These are phyloP conservation scores for Erodium chrysanthum DNA, from an alignment of 441 rosid species.

Conservation along the genomic window DNA sequence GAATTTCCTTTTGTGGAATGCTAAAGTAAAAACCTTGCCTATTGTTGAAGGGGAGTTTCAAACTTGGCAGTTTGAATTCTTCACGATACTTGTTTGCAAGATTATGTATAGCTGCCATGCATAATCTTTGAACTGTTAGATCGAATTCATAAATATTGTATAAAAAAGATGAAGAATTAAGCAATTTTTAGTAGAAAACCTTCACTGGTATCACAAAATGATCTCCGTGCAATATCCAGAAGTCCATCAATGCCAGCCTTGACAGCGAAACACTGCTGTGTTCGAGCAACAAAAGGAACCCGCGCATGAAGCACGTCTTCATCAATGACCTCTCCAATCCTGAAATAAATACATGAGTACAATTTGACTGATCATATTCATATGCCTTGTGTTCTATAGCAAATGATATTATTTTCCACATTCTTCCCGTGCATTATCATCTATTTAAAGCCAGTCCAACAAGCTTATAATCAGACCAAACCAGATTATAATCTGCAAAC, in stretches of 20 bases:
- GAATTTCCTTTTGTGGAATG: constrained; percentile 75
- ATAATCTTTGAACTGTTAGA: constrained; percentile 16
- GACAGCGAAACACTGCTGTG: constrained; percentile 98
- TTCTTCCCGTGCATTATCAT: neutral
- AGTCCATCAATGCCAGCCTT: constrained; percentile 94
- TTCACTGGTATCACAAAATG: constrained; percentile 96
- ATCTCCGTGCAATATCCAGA: constrained; percentile 84
- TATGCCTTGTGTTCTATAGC: neutral
- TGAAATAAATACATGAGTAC: constrained; percentile 22
- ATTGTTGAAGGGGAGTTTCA: constrained; percentile 89
- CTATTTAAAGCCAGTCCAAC: too few relatives aligned
- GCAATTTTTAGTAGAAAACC: constrained; percentile 40
- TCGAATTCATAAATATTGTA: constrained; percentile 15
- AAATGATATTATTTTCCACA: constrained; percentile 1
- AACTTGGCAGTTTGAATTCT: constrained; percentile 77
- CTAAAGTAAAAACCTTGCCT: constrained; percentile 95
- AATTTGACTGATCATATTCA: neutral
- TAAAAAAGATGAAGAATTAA: constrained; percentile 5
- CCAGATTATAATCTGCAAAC: neutral
- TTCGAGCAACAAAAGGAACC: constrained; percentile 88
- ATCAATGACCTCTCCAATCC: constrained; percentile 83
- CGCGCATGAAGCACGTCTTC: constrained; percentile 97
- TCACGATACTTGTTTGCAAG: constrained; percentile 85
- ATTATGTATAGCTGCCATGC: constrained; percentile 69
- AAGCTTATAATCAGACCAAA: too few relatives aligned